Evolutionary conservation across 139 green algal genomes (phyloP).

Genomic region (Picochlorum sp.): DNA sequence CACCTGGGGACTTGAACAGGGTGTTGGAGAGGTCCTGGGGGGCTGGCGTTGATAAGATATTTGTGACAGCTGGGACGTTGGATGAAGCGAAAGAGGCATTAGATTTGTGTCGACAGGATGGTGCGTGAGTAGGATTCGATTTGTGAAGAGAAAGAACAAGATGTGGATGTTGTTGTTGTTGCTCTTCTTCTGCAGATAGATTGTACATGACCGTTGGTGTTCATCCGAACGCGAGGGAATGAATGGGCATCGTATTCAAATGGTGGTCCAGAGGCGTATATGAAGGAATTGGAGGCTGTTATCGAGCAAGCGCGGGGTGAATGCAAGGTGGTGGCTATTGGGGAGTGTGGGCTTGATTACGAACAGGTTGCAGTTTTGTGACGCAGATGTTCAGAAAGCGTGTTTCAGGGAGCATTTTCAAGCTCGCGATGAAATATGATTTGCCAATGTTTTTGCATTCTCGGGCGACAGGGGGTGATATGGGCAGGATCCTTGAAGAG

Average conservation of each 20-base stretch:
- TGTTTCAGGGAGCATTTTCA: constrained; percentile 69
- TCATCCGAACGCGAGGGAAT: constrained; percentile 74
- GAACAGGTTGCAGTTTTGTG: constrained; percentile 75
- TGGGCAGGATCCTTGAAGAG: constrained; percentile 52
- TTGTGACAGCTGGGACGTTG: constrained; percentile 64
- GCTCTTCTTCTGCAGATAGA: constrained; percentile 1
- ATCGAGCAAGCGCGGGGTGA: constrained; percentile 29
- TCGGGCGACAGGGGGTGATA: constrained; percentile 56
- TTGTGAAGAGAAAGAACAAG: not conserved
- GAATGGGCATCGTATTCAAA: constrained; percentile 54
- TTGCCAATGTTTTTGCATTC: constrained; percentile 88
- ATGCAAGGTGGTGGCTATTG: constrained; percentile 78
- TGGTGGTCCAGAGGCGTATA: constrained; percentile 33
- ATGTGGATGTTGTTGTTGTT: constrained; percentile 20
- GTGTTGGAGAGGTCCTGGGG: constrained; percentile 52
- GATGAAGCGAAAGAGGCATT: constrained; percentile 45
- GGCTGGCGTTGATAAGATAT: constrained; percentile 52
- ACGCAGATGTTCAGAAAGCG: constrained; percentile 45
- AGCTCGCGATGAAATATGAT: constrained; percentile 34
- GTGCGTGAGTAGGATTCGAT: constrained; percentile 1
- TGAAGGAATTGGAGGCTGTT: constrained; percentile 36
- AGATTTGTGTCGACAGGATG: constrained; percentile 32
- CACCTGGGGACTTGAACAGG: constrained; percentile 47
- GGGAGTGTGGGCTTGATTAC: constrained; percentile 76
- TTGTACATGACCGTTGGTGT: constrained; percentile 78